Conservation (phyloP, 1,284 basidiomycete genomes). For the Moniliophthora roreri region DNA sequence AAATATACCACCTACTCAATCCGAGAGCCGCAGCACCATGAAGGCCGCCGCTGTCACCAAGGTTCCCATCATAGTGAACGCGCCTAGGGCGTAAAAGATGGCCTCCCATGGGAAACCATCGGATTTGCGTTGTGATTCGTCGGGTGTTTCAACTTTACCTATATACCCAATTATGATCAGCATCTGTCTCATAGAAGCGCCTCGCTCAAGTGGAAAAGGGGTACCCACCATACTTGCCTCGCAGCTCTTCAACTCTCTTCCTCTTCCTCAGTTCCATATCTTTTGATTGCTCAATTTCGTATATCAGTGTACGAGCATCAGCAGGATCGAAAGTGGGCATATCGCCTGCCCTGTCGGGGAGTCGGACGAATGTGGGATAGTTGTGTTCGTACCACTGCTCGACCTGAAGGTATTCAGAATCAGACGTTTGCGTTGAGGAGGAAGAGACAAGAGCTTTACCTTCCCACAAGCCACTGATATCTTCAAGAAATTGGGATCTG, state of each 20-base stretch:
- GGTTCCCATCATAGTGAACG: too few species aligned
- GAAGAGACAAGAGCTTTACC: conserved; percentile 26
- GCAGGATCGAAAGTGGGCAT: conserved; percentile 36
- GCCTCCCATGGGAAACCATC: not conserved
- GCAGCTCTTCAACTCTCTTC: conserved; percentile 36
- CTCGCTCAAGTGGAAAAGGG: not conserved
- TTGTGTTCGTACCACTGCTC: conserved; percentile 90
- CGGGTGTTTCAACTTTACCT: too few species aligned
- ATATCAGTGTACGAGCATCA: conserved; percentile 59
- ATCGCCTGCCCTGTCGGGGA: conserved; percentile 35
- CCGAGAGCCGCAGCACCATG: too few species aligned
- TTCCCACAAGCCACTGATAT: conserved; percentile 82
- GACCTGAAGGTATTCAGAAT: conserved; percentile 52
- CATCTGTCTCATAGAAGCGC: too few species aligned
- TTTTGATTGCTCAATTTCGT: conserved; percentile 37
- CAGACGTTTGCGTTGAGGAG: not conserved
- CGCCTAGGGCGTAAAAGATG: not conserved
- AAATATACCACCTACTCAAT: too few species aligned
- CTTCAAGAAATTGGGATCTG: conserved; percentile 87
- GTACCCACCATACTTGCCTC: conserved; percentile 15
- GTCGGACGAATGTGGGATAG: conserved; percentile 81
- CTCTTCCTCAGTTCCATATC: conserved; percentile 41
- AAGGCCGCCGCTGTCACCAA: too few species aligned
- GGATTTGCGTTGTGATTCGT: not conserved
- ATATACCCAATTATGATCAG: too few species aligned